Evolutionary conservation across 352 stramenopile species (phyloP).

Genomic region (Phytopythium litorale): DNA sequence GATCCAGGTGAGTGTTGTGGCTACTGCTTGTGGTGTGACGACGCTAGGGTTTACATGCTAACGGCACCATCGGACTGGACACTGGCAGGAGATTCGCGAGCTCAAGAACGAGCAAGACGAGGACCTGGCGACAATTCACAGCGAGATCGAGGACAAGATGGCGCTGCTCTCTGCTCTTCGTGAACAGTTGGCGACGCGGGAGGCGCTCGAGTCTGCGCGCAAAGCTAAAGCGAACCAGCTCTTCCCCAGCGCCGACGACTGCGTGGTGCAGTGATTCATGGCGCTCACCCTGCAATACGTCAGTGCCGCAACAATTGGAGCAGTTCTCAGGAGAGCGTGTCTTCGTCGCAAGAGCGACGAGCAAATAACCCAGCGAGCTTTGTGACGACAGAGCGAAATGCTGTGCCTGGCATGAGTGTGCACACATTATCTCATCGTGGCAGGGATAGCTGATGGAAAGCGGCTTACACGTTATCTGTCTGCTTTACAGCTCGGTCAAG

Average conservation of each 20-base stretch:
- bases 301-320: too few relatives aligned
- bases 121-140: conserved; percentile 38
- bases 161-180: conserved; percentile 40
- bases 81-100: conserved; percentile 43
- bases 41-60: not conserved
- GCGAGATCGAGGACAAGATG: conserved; percentile 47
- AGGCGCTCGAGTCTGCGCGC: conserved; percentile 32
- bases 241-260: conserved; percentile 49
- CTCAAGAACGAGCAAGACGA: conserved; percentile 62
- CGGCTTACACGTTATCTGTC: too few relatives aligned
- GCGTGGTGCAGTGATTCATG: conserved; percentile 33
- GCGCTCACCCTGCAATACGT: too few relatives aligned
- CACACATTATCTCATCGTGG: too few relatives aligned
- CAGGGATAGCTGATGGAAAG: too few relatives aligned
- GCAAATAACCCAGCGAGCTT: too few relatives aligned
- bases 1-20: conserved; percentile 34
- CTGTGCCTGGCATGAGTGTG: too few relatives aligned
- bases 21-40: not conserved
- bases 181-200: conserved; percentile 50
- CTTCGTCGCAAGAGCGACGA: too few relatives aligned
- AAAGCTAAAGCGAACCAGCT: conserved; percentile 34
- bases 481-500: too few relatives aligned
- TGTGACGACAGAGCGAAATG: too few relatives aligned
- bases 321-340: too few relatives aligned
- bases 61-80: not conserved